Evolutionary conservation across 495 filamentous ascomycete genomes (phyloP).

Genomic region (Pseudomonodictys pantanalensis): DNA sequence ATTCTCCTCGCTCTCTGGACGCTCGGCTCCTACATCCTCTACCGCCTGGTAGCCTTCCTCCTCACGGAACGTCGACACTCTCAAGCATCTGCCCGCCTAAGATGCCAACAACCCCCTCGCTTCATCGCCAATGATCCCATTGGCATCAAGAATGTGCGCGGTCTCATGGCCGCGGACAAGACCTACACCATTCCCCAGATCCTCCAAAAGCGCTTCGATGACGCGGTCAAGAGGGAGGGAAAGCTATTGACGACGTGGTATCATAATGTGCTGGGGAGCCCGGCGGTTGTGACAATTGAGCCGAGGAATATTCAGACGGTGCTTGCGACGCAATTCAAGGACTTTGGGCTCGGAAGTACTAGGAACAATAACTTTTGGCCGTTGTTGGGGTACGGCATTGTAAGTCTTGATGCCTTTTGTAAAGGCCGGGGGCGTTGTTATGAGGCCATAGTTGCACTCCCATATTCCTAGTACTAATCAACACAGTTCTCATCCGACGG

Average conservation of each 20-base stretch:
- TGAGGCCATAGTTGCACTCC: background rate
- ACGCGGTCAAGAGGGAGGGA: constrained; percentile 9
- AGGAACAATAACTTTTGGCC: constrained; percentile 35
- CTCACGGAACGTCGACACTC: constrained; percentile 11
- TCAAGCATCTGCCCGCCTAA: constrained; percentile 21
- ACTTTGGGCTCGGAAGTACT: constrained; percentile 51
- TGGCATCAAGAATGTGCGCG: constrained; percentile 26
- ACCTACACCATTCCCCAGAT: constrained; percentile 26
- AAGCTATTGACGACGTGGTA: constrained; percentile 3
- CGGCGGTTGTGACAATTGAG: constrained; percentile 54
- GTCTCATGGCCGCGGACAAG: constrained; percentile 29
- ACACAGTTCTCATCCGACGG: constrained; percentile 67
- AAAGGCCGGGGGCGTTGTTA: background rate
- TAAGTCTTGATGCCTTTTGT: constrained; percentile 23
- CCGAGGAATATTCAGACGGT: constrained; percentile 87
- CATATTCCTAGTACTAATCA: background rate
- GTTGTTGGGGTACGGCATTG: constrained; percentile 38
- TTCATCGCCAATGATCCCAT: constrained; percentile 23
- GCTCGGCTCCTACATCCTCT: constrained; percentile 9
- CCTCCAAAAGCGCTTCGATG: constrained; percentile 19
- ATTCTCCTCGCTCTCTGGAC: constrained; percentile 13
- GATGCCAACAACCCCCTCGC: constrained; percentile 45
- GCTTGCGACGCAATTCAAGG: constrained; percentile 75
- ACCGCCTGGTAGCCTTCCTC: constrained; percentile 9
- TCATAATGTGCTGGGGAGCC: constrained; percentile 17